A percentile compares a stretch with the other conserved stretches of the same genome.
Evolutionary conservation across 106 monocot genomes (phyloP).

Genomic region (Acanthochlamys bracteata): DNA sequence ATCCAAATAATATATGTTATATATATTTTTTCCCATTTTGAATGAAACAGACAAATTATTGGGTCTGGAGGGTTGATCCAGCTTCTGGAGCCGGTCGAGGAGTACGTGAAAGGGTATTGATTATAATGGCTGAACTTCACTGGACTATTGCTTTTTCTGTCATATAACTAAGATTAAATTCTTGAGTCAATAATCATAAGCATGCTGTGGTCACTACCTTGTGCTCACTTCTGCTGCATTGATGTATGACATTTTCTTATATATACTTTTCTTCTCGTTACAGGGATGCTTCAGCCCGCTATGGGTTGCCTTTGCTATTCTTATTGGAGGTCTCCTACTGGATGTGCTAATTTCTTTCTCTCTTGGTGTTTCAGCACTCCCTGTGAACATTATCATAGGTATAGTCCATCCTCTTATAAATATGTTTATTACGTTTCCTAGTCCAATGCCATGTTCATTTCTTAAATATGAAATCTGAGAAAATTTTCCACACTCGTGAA

Average conservation of each 20-base stretch:
- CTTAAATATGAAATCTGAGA: no score
- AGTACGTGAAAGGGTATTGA: constrained; percentile 65
- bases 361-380: constrained; percentile 81
- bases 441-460: no score
- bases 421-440: no score
- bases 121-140: constrained; percentile 13
- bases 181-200: not conserved
- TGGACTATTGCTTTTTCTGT: not conserved
- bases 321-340: constrained; percentile 84
- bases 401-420: constrained; percentile 4
- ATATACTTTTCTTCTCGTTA: constrained; percentile 14
- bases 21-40: constrained; percentile 19
- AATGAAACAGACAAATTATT: constrained; percentile 74
- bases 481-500: no score
- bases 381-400: constrained; percentile 97
- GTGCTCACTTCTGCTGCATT: not conserved
- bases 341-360: constrained; percentile 89
- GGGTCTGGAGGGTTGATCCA: constrained; percentile 88
- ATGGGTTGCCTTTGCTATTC: constrained; percentile 81
- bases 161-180: not conserved
- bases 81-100: constrained; percentile 34
- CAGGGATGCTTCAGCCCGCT: constrained; percentile 80
- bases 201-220: not conserved
- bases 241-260: constrained; percentile 6
- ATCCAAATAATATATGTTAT: constrained; percentile 8